phyloP scores from a whole-genome alignment of 306 rosid species.

The Dalbergia cochinchinensis region DNA sequence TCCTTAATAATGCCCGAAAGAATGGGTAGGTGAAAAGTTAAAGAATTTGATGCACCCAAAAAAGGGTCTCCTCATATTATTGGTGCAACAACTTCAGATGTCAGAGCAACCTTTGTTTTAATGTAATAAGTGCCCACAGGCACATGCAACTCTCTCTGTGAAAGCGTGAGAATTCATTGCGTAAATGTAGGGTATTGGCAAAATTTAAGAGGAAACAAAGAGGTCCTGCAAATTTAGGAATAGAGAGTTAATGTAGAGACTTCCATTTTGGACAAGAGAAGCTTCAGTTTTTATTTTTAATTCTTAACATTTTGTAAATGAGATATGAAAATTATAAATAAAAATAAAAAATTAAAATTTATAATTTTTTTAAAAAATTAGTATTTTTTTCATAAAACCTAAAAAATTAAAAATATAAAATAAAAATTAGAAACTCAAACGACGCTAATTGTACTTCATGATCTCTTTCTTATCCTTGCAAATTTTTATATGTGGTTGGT shows the following conservation, averaged over 20 bases:
- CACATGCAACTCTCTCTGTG: conserved; percentile 31
- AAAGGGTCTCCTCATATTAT: not conserved
- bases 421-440: too few relatives aligned
- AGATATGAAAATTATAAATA: too few relatives aligned
- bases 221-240: not conserved
- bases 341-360: too few relatives aligned
- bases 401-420: too few relatives aligned
- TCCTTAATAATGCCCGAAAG: conserved; percentile 1
- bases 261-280: not conserved
- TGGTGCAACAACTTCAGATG: not conserved
- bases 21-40: conserved; percentile 50
- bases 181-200: not conserved
- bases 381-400: too few relatives aligned
- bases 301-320: too few relatives aligned
- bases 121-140: conserved; percentile 45
- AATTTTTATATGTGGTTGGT: not conserved
- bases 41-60: conserved; percentile 29
- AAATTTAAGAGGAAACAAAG: not conserved
- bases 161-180: not conserved
- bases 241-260: not conserved
- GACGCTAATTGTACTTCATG: too few relatives aligned
- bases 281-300: not conserved
- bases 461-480: not conserved
- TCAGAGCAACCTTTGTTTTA: conserved; percentile 11
- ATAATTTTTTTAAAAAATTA: too few relatives aligned